Percentiles rank a stretch among this genome's conserved stretches.
Evolutionary conservation across 208 protist species (phyloP).

Genomic region (Vickermania ingenoplastis): DNA sequence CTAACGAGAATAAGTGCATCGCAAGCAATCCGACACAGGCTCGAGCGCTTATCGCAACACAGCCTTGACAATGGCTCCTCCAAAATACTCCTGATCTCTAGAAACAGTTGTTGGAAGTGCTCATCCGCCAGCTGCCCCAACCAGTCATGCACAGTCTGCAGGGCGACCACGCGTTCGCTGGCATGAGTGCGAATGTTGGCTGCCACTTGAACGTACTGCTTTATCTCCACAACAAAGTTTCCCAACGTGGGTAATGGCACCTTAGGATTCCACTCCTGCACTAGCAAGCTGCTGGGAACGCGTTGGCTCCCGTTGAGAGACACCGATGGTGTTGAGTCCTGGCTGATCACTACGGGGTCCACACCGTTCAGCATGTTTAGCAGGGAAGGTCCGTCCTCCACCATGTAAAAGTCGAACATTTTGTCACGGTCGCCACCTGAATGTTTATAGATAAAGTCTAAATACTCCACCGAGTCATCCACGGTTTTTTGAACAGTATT

Average conservation of each 20-base stretch:
- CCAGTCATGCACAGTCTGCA: conserved; percentile 54
- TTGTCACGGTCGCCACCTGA: conserved; percentile 26
- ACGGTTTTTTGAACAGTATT: conserved; percentile 49
- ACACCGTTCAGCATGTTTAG: conserved; percentile 27
- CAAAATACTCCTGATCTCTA: conserved; percentile 14
- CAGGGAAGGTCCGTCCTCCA: conserved; percentile 61
- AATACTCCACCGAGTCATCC: conserved; percentile 58
- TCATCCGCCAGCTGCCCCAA: conserved; percentile 18
- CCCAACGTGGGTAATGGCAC: background rate
- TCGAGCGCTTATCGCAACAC: conserved; percentile 58
- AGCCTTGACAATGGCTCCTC: conserved; percentile 27
- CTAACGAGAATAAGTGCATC: conserved; percentile 31
- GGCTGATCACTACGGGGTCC: background rate
- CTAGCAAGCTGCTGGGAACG: background rate
- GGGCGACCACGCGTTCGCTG: conserved; percentile 28
- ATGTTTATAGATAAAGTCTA: conserved; percentile 56
- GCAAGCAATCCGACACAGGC: conserved; percentile 66
- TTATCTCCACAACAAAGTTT: conserved; percentile 2
- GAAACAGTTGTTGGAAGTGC: conserved; percentile 17
- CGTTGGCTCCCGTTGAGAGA: background rate
- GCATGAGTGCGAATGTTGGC: conserved; percentile 10
- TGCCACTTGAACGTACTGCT: conserved; percentile 6
- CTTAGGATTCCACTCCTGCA: background rate
- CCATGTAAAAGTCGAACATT: conserved; percentile 81
- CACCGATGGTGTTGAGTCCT: background rate